Base-by-base conservation (phyloP, 768 basidiomycete genomes). In the Suillus placidus region DNA sequence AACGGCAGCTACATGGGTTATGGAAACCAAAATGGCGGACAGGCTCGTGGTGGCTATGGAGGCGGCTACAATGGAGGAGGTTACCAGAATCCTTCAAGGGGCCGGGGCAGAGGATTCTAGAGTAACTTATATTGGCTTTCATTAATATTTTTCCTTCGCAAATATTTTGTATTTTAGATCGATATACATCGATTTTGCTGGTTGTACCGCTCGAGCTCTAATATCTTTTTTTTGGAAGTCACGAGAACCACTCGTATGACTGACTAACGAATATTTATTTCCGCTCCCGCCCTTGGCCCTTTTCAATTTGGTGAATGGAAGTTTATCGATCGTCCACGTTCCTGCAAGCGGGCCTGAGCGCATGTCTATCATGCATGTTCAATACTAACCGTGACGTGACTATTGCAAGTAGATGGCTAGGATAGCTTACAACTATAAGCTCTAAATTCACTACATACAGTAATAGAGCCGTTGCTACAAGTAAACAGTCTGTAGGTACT, bases 91-190 rank as follows among this genome's bases (percentile, higher is more conserved):
- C 47, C 70, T 40, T 67, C 77, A 4, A 71, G 86, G 64, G 85
- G 85, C 35, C 78, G 87, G 70, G 88, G 85, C 12, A 79, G 87
- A 45, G 83, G 84, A 54, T 75, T 79, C 32, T 82, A 84, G 76
- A 78, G 72, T 81, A 79, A 78, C 58, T 70, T 71, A 72, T 51
- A 72, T 75, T 68, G 69, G 67, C 35, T 60, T 47, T 16, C 43
- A 52, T 55, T 66, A 54, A 69, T 68, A 18, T 58, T 58, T 56
- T 58, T 40, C 35, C 26, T 26, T 30, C 12, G 34, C 34, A 30
- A 12, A 42, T 42, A 32, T 42, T 38, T 40, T 60, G 58, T 60
- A 30, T 61, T 67, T 66, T 66, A 60, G n/a, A 67, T 38, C n/a
- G 52, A 52, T 42, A 12, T 67, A 42, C 61, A 38, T 26, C 26